Conservation (phyloP, 2,329 filamentous ascomycete genomes). For the Fusarium sacchari region DNA sequence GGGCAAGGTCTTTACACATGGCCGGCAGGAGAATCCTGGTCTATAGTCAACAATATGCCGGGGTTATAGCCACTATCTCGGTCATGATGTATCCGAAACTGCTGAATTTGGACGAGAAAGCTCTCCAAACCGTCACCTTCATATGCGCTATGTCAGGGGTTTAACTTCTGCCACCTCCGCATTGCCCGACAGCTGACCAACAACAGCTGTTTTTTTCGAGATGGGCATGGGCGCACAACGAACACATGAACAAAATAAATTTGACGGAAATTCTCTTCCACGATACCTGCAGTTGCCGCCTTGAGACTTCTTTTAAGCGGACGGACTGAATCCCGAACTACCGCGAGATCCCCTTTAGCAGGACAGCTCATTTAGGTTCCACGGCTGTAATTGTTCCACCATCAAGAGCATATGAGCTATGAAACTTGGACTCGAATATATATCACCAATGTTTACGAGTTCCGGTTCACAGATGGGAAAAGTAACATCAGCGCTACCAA, state of each 20-base stretch:
- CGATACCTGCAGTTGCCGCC: constrained; percentile 6
- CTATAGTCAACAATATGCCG: constrained; percentile 22
- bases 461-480: not conserved
- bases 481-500: not conserved
- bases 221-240: constrained; percentile 3
- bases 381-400: not conserved
- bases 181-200: constrained; percentile 20
- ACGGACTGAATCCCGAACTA: constrained; percentile 34
- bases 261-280: constrained; percentile 1
- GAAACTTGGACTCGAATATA: not conserved
- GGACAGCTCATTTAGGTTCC: not conserved
- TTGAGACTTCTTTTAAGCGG: constrained; percentile 17
- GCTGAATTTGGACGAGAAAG: constrained; percentile 19
- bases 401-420: not conserved
- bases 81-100: constrained; percentile 25
- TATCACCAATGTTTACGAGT: not conserved
- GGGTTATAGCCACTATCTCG: constrained; percentile 10
- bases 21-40: constrained; percentile 7
- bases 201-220: constrained; percentile 9
- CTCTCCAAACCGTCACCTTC: constrained; percentile 12
- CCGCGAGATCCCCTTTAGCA: constrained; percentile 9
- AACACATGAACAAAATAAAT: constrained; percentile 28
- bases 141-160: constrained; percentile 20
- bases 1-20: constrained; percentile 2
- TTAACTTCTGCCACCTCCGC: constrained; percentile 13